Evolutionary conservation across 306 rosid species (phyloP), one percentile per base, ranked within the genome.

Genomic region (Gleditsia sinensis): DNA sequence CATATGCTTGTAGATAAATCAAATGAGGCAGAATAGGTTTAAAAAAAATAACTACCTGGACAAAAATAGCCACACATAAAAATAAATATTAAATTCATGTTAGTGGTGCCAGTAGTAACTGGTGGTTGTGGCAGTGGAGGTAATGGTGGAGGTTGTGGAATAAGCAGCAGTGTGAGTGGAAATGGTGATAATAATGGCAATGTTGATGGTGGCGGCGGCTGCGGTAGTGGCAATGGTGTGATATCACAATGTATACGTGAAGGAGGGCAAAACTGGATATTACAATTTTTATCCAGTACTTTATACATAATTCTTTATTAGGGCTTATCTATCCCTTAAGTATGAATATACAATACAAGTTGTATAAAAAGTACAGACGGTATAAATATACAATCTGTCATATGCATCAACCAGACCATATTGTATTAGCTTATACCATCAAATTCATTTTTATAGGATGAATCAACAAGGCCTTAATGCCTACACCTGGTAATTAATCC

Each of bases 401-500:
- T 37, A 7, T 12, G 12, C 42, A 37, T 37, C 42, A 7, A 9
- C 6, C 3, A 6, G 39, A 8, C 39, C 39, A 34, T 3, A 34
- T 34, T 34, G 7, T 34, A 34, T 34, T 34, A 34, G 8, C 7
- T 34, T 34, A 34, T 34, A 34, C 39, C 6, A 34, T 34, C 3
- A 0, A 3, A 34, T 34, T 8, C 7, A 34, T 5, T 34, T 8
- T 34, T 34, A 34, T 34, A 34, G 0, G 8, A 8, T 34, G 39
- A 5, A 34, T 3, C 8, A 1, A 37, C n/a, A n/a, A n/a, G n/a
- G n/a, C n/a, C n/a, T n/a, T 46, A 36, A 7, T 2, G 25, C 43
- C 25, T 32, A 34, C 19, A 13, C 70, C 72, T 51, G 60, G 36
- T 70, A 20, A 50, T 51, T 77, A 76, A 68, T 49, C 27, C 56